Evolutionary conservation across 805 yeast genomes (phyloP).

Genomic region (Blastobotrys americana): DNA sequence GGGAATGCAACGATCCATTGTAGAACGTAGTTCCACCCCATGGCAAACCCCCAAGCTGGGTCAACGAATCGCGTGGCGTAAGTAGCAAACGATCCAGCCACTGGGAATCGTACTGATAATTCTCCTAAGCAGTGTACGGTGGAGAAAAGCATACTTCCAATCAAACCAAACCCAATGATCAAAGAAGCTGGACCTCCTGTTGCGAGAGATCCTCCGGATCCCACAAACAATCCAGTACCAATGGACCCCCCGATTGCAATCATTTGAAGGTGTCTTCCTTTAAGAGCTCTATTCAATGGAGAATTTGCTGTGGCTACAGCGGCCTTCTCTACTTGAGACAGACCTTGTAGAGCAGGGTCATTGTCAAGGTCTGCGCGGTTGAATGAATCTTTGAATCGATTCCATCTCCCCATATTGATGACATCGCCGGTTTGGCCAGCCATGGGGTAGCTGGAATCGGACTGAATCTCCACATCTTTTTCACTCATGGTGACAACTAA

Average conservation of each 20-base stretch:
- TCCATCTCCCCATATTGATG: constrained; percentile 1
- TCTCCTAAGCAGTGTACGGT: constrained; percentile 64
- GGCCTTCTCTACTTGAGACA: constrained; percentile 39
- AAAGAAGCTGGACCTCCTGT: constrained; percentile 55
- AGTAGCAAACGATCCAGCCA: constrained; percentile 53
- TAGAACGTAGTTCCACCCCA: constrained; percentile 64
- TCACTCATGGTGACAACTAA: not conserved
- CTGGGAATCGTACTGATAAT: constrained; percentile 60
- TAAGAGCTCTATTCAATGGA: constrained; percentile 41
- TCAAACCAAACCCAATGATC: constrained; percentile 49
- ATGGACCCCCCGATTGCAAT: constrained; percentile 70
- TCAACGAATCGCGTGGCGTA: constrained; percentile 58
- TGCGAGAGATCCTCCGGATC: constrained; percentile 52
- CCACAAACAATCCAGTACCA: constrained; percentile 71
- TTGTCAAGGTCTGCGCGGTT: constrained; percentile 35
- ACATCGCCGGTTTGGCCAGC: not conserved
- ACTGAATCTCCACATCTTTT: not conserved
- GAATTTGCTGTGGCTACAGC: constrained; percentile 38
- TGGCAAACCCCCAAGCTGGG: constrained; percentile 62
- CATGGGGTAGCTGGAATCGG: not conserved
- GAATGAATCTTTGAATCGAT: constrained; percentile 38
- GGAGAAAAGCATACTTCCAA: constrained; percentile 58
- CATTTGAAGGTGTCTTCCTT: constrained; percentile 58
- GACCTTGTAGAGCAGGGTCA: constrained; percentile 26
- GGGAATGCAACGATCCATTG: constrained; percentile 62